Evolutionary conservation across 306 rosid species (phyloP), one percentile per base, ranked within the genome.

Genomic region (Clitoria ternatea): DNA sequence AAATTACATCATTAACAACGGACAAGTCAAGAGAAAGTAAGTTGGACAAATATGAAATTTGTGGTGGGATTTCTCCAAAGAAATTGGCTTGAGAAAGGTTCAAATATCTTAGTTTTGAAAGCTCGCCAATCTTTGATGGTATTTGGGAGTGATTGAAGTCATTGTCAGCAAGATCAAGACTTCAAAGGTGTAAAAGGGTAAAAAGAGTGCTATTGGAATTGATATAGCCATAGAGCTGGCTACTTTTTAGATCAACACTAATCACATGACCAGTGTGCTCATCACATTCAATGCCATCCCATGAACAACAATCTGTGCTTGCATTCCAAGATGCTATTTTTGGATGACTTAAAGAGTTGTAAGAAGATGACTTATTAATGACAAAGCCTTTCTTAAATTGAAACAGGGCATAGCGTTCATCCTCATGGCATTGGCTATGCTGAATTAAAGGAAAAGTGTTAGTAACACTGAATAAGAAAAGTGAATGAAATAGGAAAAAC

Each of bases 281-380:
- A 45, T 78, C 61, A 47, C 82, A 70, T 7, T 43, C 2, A 17
- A 77, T 66, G 1, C 77, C 73, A 53, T 63, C 52, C 82, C 82
- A 70, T 23, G 55, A 70, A 22, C 77, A 70, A 10, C 73, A 77
- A 27, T 70, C 68, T 18, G 44, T 53, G 55, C 15, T 32, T 2
- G 66, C 12, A 36, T 50, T 69, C 82, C 82, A 71, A 12, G 73
- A 71, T 17, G 36, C 1, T 2, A 10, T 39, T 35, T 77, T 77
- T 3, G 68, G 81, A 62, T 77, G 70, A 70, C 44, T 24, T 0
- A 70, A 14, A n/a, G 62, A 54, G 23, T 32, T 0, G 0, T 0
- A 0, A 44, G 77, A 77, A 4, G 81, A 52, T 22, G 1, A 2
- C 11, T 22, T 17, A 7, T n/a, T 11, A n/a, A 42, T 69, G 11